Evolutionary conservation across 768 basidiomycete genomes (phyloP).

Genomic region (Mycena haematopus): DNA sequence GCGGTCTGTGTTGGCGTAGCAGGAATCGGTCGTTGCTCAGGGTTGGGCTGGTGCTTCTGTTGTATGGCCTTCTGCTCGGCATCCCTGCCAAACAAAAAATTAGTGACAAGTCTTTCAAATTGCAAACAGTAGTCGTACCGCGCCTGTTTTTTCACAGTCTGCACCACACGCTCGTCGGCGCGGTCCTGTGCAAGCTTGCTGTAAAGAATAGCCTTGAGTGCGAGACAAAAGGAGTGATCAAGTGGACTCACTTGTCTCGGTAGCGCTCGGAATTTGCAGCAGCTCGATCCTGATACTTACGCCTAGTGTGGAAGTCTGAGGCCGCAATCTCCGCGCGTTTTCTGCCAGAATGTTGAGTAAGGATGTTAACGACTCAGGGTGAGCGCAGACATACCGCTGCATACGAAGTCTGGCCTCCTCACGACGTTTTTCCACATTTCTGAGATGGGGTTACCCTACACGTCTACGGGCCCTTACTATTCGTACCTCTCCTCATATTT

Average conservation of each 20-base stretch:
- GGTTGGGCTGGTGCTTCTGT: no score
- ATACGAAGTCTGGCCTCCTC: no score
- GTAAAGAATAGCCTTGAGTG: neutral
- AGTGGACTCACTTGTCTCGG: neutral
- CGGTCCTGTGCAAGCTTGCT: neutral
- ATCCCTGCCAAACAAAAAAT: no score
- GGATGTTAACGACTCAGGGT: no score
- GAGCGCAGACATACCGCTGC: neutral
- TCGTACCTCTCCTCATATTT: neutral
- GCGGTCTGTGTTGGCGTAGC: no score
- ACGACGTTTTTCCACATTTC: neutral
- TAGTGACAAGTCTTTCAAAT: no score
- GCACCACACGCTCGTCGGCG: neutral
- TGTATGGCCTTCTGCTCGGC: no score
- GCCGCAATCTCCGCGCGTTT: neutral
- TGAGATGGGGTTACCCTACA: neutral
- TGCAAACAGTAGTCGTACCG: no score
- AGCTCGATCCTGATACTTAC: neutral
- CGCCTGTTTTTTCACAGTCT: neutral
- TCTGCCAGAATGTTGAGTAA: neutral
- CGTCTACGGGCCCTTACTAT: no score
- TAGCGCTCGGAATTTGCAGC: neutral
- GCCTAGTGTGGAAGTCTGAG: neutral
- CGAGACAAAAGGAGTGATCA: no score
- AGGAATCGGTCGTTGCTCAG: no score